A percentile compares a stretch with the other conserved stretches of the same genome.
Evolutionary conservation across 495 filamentous ascomycete species (phyloP).

Genomic region (Cudoniella acicularis): DNA sequence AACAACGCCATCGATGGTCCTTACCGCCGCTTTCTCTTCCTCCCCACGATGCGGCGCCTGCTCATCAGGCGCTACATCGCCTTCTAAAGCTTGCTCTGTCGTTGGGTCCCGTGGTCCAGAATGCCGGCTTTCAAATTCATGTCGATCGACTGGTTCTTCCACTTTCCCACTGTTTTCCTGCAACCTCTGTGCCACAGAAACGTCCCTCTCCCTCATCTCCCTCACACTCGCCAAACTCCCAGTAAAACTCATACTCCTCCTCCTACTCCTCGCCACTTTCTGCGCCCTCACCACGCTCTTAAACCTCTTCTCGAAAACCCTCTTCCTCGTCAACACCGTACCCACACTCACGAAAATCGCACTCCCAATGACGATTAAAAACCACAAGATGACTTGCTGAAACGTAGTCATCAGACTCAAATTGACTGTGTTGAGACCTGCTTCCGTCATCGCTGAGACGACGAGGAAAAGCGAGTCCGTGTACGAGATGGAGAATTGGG

Average conservation of each 20-base stretch:
- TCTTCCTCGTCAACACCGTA: constrained; percentile 62
- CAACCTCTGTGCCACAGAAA: background rate
- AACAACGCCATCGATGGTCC: background rate
- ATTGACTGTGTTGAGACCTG: constrained; percentile 68
- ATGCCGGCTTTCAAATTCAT: constrained; percentile 10
- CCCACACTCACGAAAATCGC: constrained; percentile 62
- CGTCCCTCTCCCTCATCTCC: background rate
- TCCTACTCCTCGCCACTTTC: constrained; percentile 25
- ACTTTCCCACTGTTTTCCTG: constrained; percentile 1
- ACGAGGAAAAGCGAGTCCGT: constrained; percentile 73
- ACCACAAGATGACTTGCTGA: constrained; percentile 73
- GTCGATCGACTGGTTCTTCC: background rate
- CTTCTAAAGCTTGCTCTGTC: background rate
- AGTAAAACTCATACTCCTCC: background rate
- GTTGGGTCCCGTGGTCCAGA: constrained; percentile 6
- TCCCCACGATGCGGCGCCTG: no score
- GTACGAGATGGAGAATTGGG: constrained; percentile 61
- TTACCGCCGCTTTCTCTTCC: no score
- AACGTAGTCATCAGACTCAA: constrained; percentile 69
- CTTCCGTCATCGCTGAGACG: constrained; percentile 70
- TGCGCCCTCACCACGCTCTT: constrained; percentile 51
- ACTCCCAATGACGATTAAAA: constrained; percentile 69
- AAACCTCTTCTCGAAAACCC: constrained; percentile 68
- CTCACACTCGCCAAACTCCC: background rate
- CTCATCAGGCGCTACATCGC: background rate